Evolutionary conservation across 139 green algal species (phyloP).

Genomic region (Marvania coccoides): DNA sequence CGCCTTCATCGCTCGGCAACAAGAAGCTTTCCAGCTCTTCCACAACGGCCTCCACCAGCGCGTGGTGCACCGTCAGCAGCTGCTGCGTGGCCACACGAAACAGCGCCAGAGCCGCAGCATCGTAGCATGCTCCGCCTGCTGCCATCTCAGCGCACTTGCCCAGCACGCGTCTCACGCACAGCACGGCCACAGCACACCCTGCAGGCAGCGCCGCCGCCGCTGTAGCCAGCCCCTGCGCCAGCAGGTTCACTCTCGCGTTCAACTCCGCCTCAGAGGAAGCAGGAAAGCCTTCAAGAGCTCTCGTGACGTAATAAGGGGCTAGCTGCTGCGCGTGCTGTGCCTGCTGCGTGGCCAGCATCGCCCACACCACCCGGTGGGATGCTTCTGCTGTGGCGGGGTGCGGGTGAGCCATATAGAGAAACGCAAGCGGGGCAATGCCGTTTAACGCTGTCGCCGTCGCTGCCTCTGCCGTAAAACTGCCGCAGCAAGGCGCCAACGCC

Average conservation of each 20-base stretch:
- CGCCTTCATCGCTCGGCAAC: neutral
- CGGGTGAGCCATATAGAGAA: conserved; percentile 32
- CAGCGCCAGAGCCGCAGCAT: neutral
- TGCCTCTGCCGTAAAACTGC: neutral
- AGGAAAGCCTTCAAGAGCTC: conserved; percentile 26
- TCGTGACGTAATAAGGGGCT: conserved; percentile 17
- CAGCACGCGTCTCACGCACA: conserved; percentile 14
- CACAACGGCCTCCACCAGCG: neutral
- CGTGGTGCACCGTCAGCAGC: conserved; percentile 1
- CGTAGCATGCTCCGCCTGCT: neutral
- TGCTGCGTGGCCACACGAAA: conserved; percentile 3
- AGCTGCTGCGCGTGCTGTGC: conserved; percentile 21
- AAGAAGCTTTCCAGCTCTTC: neutral
- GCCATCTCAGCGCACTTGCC: neutral
- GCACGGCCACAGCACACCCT: conserved; percentile 18
- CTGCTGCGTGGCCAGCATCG: conserved; percentile 11
- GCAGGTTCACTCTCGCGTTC: neutral
- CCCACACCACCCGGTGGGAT: conserved; percentile 24
- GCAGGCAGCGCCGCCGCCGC: conserved; percentile 13
- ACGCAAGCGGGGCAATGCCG: conserved; percentile 10
- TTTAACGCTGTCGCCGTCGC: neutral
- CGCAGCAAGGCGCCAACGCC: conserved; percentile 19
- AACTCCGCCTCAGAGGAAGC: neutral
- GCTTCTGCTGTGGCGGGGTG: conserved; percentile 5
- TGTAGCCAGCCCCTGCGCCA: conserved; percentile 15